Conservation (phyloP, 177 flowering plant genomes). For the Vitis hybrid region DNA sequence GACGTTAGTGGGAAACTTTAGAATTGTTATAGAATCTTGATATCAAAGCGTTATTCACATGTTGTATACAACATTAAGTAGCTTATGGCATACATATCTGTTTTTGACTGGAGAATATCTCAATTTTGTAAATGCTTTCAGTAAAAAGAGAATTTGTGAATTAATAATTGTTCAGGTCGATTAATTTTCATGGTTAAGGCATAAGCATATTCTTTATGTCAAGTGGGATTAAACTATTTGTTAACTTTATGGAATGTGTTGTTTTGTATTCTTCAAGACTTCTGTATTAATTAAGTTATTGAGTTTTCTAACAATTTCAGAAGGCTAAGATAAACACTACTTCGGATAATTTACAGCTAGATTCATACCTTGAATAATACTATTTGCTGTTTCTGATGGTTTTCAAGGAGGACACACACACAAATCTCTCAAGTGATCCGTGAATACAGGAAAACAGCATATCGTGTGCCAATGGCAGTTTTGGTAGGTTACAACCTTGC, state of each 20-base stretch:
- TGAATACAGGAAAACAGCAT: constrained; percentile 86
- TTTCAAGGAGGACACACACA: constrained; percentile 88
- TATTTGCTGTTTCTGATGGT: constrained; percentile 10
- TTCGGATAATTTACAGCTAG: neutral
- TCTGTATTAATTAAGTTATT: too few relatives aligned
- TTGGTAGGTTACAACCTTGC: constrained; percentile 50
- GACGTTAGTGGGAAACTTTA: neutral
- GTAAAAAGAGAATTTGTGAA: neutral
- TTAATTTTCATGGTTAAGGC: too few relatives aligned
- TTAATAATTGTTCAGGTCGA: neutral
- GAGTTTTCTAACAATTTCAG: too few relatives aligned
- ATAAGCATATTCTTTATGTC: too few relatives aligned
- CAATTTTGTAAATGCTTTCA: neutral
- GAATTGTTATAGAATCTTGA: neutral
- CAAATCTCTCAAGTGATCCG: constrained; percentile 89
- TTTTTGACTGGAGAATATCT: neutral
- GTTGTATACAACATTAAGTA: neutral
- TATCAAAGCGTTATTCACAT: neutral
- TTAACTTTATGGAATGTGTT: too few relatives aligned
- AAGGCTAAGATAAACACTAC: too few relatives aligned
- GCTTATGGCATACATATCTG: neutral
- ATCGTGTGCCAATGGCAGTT: constrained; percentile 93
- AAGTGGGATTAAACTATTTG: too few relatives aligned
- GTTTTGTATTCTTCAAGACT: too few relatives aligned
- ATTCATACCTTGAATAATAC: constrained; percentile 6